A percentile compares a stretch with the other conserved stretches of the same genome.
phyloP scores from a whole-genome alignment of 768 basidiomycete species.

The Hirschioporus abietinus region DNA sequence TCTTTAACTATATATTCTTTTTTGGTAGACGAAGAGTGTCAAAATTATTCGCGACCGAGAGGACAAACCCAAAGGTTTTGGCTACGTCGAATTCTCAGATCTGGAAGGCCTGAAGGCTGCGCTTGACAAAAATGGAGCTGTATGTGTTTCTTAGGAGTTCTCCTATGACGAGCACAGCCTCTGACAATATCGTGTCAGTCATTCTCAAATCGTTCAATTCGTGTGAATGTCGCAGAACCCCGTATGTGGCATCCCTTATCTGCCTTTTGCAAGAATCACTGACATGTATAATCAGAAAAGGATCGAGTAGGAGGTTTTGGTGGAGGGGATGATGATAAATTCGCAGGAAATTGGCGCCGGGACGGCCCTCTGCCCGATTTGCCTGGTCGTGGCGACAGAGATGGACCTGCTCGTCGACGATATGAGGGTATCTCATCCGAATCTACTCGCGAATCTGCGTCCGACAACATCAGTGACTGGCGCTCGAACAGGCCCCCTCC shows the following conservation, averaged over 20 bases:
- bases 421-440: constrained; percentile 48
- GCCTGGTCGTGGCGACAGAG: constrained; percentile 36
- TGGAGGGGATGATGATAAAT: constrained; percentile 72
- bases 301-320: constrained; percentile 50
- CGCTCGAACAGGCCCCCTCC: constrained; percentile 45
- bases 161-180: constrained; percentile 9
- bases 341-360: constrained; percentile 80
- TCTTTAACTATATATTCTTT: neutral
- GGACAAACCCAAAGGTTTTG: constrained; percentile 96
- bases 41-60: constrained; percentile 93
- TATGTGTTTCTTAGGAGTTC: constrained; percentile 33
- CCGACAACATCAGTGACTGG: constrained; percentile 68
- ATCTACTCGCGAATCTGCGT: constrained; percentile 40
- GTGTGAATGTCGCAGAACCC: constrained; percentile 94
- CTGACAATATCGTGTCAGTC: constrained; percentile 31
- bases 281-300: constrained; percentile 50
- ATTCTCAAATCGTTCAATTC: constrained; percentile 73
- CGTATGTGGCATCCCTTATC: constrained; percentile 51
- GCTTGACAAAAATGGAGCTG: constrained; percentile 62
- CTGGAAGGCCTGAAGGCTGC: constrained; percentile 84
- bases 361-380: constrained; percentile 78
- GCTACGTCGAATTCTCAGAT: constrained; percentile 93
- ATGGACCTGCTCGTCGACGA: constrained; percentile 46
- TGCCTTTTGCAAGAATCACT: constrained; percentile 12
- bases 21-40: constrained; percentile 63